Percentiles rank a stretch among this genome's conserved stretches.
These are phyloP conservation scores for Epichloe scottii DNA, from an alignment of 2,329 filamentous ascomycete genomes.

Conservation along the genomic window DNA sequence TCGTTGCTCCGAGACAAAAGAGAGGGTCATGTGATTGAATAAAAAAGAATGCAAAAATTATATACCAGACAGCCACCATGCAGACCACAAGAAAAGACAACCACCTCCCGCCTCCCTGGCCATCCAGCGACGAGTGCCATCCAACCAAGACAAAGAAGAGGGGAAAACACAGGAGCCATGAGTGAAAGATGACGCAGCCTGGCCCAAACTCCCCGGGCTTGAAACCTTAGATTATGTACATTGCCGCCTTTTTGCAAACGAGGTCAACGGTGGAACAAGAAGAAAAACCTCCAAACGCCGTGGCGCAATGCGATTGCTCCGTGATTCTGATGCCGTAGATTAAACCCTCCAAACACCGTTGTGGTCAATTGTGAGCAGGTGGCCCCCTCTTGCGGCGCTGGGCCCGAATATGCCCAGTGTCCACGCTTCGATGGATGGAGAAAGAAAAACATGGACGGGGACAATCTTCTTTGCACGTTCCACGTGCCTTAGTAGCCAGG, in stretches of 20 bases:
- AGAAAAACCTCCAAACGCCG: neutral
- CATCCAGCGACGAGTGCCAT: neutral
- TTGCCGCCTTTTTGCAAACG: neutral
- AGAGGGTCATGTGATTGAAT: neutral
- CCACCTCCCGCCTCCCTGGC: neutral
- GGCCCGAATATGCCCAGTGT: neutral
- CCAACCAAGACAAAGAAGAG: neutral
- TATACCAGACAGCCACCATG: neutral
- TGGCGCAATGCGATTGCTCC: constrained; percentile 5
- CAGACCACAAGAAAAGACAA: neutral
- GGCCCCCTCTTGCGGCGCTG: neutral
- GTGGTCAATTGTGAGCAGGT: neutral
- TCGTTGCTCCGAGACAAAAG: neutral
- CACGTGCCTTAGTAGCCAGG: constrained; percentile 33
- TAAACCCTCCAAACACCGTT: neutral
- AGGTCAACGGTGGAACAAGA: no score
- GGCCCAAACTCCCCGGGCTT: neutral
- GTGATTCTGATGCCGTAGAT: constrained; percentile 1
- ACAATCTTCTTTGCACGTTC: neutral
- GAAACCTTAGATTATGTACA: neutral
- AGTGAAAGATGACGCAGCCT: neutral
- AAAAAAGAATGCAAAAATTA: neutral
- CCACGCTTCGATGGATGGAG: neutral
- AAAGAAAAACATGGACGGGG: neutral
- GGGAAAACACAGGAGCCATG: neutral